Conservation (phyloP, 2,329 filamentous ascomycete species). For the Coniella lustricola region DNA sequence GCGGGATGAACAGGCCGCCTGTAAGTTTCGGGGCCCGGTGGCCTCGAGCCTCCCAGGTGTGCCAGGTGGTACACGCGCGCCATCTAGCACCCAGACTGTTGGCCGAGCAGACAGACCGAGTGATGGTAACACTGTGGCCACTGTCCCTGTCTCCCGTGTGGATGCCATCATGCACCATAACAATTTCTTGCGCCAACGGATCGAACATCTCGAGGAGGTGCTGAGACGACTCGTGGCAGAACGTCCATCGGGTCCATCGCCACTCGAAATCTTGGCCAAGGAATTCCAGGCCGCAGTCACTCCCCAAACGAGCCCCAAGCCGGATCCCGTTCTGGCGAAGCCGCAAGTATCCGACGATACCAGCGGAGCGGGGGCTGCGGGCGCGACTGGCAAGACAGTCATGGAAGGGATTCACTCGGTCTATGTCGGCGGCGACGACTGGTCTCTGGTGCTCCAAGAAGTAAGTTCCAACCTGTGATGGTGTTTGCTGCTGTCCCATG, state of each 20-base stretch:
- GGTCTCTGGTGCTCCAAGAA: slow-evolving; percentile 22
- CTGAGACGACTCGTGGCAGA: slow-evolving; percentile 18
- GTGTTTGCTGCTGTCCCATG: no score
- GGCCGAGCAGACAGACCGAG: neutral
- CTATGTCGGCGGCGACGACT: slow-evolving; percentile 20
- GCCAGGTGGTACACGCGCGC: neutral
- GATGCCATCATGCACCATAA: neutral
- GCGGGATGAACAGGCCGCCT: slow-evolving; percentile 18
- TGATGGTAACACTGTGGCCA: no score
- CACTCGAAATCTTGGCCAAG: neutral
- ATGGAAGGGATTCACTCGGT: slow-evolving; percentile 21
- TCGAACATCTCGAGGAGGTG: slow-evolving; percentile 18
- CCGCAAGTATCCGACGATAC: neutral
- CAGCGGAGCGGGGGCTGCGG: neutral
- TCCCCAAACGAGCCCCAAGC: neutral
- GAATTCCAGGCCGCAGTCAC: neutral
- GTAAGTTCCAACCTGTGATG: slow-evolving; percentile 6
- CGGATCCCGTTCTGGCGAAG: neutral
- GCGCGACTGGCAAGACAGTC: slow-evolving; percentile 16
- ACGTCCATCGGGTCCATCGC: slow-evolving; percentile 1
- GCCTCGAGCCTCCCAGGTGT: slow-evolving; percentile 1
- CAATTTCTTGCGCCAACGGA: slow-evolving; percentile 19
- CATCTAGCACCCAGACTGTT: neutral
- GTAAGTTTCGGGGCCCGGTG: slow-evolving; percentile 20
- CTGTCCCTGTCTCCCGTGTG: no score